Conservation (phyloP, 306 rosid species). For the Quercus alba region DNA sequence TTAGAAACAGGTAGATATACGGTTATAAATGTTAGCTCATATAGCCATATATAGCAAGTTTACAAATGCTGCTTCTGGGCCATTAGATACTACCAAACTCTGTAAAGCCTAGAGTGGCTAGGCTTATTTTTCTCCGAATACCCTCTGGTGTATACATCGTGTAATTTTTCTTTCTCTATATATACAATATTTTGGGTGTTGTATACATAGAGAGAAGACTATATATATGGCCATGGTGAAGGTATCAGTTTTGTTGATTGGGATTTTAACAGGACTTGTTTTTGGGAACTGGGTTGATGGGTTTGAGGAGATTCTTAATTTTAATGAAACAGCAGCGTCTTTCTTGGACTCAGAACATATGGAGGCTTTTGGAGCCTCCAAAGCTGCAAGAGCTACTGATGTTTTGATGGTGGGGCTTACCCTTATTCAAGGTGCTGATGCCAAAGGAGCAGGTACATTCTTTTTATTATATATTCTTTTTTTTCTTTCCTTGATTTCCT, state of each 20-base stretch:
- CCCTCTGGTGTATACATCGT: neutral
- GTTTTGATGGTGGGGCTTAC: slow-evolving; percentile 72
- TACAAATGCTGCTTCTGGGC: slow-evolving; percentile 8
- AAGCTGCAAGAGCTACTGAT: neutral
- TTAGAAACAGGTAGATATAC: neutral
- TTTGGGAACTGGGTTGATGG: slow-evolving; percentile 51
- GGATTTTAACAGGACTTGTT: slow-evolving; percentile 36
- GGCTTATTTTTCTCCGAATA: neutral
- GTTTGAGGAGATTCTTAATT: slow-evolving; percentile 21
- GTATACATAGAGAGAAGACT: slow-evolving; percentile 5
- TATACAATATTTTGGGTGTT: slow-evolving; percentile 7
- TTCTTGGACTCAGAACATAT: slow-evolving; percentile 28
- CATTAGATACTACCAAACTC: neutral
- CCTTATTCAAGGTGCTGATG: slow-evolving; percentile 66
- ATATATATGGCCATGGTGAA: slow-evolving; percentile 33
- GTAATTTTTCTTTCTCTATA: neutral
- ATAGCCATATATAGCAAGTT: neutral
- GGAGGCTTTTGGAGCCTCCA: slow-evolving; percentile 52
- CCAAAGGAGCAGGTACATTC: slow-evolving; percentile 79
- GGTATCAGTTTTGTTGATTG: slow-evolving; percentile 37
- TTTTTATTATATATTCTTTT: neutral
- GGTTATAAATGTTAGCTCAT: slow-evolving; percentile 6
- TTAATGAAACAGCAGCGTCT: slow-evolving; percentile 65
- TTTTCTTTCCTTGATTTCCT: neutral
- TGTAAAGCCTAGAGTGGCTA: neutral